Evolutionary conservation across 495 filamentous ascomycete species (phyloP).

Genomic region (Penicilliopsis zonata): DNA sequence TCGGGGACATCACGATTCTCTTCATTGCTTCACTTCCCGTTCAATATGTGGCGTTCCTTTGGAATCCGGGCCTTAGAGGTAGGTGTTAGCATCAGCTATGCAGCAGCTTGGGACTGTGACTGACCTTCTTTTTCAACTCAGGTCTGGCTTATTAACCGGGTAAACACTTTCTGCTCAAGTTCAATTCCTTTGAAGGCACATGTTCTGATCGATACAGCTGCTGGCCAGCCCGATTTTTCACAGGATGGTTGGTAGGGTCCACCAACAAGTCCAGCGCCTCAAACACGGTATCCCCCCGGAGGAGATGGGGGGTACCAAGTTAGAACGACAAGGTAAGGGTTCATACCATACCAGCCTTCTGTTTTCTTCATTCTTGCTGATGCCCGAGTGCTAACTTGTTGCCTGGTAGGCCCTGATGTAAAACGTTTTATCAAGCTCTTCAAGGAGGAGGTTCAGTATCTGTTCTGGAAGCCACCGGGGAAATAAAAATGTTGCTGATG

Average conservation of each 20-base stretch:
- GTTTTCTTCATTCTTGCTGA: not conserved
- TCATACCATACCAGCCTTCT: slow-evolving; percentile 38
- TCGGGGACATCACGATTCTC: too few relatives aligned
- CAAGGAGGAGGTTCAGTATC: slow-evolving; percentile 47
- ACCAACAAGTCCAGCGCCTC: slow-evolving; percentile 39
- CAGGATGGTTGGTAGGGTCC: slow-evolving; percentile 40
- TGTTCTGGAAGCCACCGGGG: slow-evolving; percentile 32
- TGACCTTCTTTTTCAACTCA: slow-evolving; percentile 7
- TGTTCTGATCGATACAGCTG: slow-evolving; percentile 27
- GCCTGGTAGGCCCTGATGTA: slow-evolving; percentile 11
- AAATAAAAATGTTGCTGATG: slow-evolving; percentile 23
- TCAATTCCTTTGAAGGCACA: not conserved
- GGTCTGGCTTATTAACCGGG: slow-evolving; percentile 30
- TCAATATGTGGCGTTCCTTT: slow-evolving; percentile 5
- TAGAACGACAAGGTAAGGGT: too few relatives aligned
- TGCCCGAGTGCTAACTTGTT: slow-evolving; percentile 6
- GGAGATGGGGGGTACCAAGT: slow-evolving; percentile 43
- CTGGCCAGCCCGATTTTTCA: slow-evolving; percentile 49
- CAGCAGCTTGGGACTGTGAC: not conserved
- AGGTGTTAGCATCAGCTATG: slow-evolving; percentile 4
- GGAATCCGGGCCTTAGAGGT: slow-evolving; percentile 40
- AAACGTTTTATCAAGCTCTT: slow-evolving; percentile 42
- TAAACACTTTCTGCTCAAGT: slow-evolving; percentile 10
- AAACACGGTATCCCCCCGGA: slow-evolving; percentile 43
- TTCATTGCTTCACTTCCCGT: not conserved